Conservation (phyloP, 1,284 basidiomycete species). For the Apiotrichum akiyoshidainum region DNA sequence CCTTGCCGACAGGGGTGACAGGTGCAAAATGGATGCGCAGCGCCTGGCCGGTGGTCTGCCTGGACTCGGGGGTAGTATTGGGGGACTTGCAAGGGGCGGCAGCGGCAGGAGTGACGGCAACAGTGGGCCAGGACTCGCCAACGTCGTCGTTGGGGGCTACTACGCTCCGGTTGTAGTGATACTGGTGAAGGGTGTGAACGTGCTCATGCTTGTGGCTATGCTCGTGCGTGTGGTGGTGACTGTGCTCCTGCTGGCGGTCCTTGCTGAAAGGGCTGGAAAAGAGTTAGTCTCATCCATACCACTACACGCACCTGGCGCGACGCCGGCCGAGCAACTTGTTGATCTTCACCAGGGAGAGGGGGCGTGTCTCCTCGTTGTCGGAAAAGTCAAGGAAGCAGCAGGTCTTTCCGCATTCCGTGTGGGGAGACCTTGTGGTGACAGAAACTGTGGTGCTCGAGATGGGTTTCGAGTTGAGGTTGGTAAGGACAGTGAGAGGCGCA, state of each 20-base stretch:
- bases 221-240: not conserved
- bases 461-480: not conserved
- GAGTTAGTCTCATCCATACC: no score
- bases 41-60: not conserved
- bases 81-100: not conserved
- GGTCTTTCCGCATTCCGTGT: not conserved
- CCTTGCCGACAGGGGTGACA: not conserved
- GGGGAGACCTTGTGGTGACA: no score
- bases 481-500: not conserved
- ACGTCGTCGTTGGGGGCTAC: not conserved
- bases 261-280: not conserved
- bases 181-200: not conserved
- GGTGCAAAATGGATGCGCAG: not conserved
- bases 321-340: not conserved
- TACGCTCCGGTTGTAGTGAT: not conserved
- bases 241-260: not conserved
- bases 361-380: not conserved
- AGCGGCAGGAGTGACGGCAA: not conserved
- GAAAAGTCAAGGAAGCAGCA: conserved; percentile 1
- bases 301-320: not conserved
- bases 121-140: not conserved
- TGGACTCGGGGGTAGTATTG: not conserved
- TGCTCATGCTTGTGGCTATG: not conserved
- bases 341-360: not conserved
- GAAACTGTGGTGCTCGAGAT: not conserved